Percentiles rank a stretch among this genome's conserved stretches.
Conservation (phyloP, 345 rosid genomes). For the Kernera saxatilis region DNA sequence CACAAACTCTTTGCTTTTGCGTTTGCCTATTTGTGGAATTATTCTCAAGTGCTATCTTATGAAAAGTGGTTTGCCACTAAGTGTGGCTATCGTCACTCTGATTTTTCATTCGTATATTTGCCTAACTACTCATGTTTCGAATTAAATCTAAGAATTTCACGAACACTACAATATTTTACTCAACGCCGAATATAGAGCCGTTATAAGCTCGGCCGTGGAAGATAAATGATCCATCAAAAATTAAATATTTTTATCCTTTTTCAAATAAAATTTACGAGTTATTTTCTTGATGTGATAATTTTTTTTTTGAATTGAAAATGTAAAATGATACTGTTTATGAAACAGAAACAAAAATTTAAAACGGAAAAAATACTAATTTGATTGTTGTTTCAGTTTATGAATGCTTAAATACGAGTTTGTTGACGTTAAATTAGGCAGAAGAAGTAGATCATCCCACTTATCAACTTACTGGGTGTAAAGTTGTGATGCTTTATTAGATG, state of each 20-base stretch:
- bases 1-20: constrained; percentile 7
- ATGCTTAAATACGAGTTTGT: too few species aligned
- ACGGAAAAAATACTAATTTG: too few species aligned
- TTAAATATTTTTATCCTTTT: neutral
- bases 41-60: constrained; percentile 17
- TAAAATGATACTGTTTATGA: too few species aligned
- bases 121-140: neutral
- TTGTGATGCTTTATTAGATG: neutral
- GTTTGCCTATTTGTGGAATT: constrained; percentile 17
- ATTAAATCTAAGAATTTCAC: neutral
- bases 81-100: constrained; percentile 22
- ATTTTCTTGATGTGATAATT: too few species aligned
- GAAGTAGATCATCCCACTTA: neutral
- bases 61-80: constrained; percentile 25
- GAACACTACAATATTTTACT: neutral
- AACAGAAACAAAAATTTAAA: too few species aligned
- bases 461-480: neutral
- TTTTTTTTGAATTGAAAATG: too few species aligned
- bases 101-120: neutral
- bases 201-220: neutral
- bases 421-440: too few species aligned
- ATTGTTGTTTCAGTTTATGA: too few species aligned
- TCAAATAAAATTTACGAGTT: neutral
- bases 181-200: neutral
- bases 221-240: neutral